Conservation (phyloP, 192 early-diverging fungal genomes). For the Cladochytrium replicatum region DNA sequence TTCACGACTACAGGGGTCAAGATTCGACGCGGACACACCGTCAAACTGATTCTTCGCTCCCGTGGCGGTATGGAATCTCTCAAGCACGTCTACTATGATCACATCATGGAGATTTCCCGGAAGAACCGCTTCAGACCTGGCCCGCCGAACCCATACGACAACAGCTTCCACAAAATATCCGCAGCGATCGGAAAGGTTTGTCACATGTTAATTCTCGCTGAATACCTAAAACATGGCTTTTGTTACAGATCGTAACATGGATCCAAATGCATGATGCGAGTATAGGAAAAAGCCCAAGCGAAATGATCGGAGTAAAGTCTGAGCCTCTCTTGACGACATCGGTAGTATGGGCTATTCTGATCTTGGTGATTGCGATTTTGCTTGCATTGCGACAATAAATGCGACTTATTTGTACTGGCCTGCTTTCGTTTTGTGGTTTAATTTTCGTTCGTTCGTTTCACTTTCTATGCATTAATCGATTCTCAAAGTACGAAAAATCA, state of each 20-base stretch:
- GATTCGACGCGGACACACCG: slow-evolving; percentile 60
- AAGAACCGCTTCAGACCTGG: slow-evolving; percentile 20
- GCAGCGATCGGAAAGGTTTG: slow-evolving; percentile 31
- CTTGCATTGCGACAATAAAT: too few species aligned
- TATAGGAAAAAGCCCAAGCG: slow-evolving; percentile 4
- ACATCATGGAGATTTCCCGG: slow-evolving; percentile 23
- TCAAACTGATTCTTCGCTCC: slow-evolving; percentile 26
- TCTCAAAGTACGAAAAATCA: too few species aligned
- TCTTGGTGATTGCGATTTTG: too few species aligned
- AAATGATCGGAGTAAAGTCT: neutral
- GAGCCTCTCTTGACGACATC: too few species aligned
- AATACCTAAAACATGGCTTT: neutral
- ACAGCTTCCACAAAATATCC: slow-evolving; percentile 23
- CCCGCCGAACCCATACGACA: slow-evolving; percentile 18
- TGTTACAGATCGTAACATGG: slow-evolving; percentile 28
- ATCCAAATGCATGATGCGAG: slow-evolving; percentile 21
- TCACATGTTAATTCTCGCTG: neutral
- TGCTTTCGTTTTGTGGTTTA: too few species aligned
- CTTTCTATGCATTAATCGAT: too few species aligned
- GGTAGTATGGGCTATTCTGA: too few species aligned
- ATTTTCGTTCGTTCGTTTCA: too few species aligned
- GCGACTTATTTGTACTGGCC: too few species aligned
- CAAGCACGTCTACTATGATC: slow-evolving; percentile 28
- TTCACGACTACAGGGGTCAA: slow-evolving; percentile 72
- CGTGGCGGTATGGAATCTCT: slow-evolving; percentile 23